Evolutionary conservation across 2,329 filamentous ascomycete species (phyloP).

Genomic region (Aspergillus unguis): DNA sequence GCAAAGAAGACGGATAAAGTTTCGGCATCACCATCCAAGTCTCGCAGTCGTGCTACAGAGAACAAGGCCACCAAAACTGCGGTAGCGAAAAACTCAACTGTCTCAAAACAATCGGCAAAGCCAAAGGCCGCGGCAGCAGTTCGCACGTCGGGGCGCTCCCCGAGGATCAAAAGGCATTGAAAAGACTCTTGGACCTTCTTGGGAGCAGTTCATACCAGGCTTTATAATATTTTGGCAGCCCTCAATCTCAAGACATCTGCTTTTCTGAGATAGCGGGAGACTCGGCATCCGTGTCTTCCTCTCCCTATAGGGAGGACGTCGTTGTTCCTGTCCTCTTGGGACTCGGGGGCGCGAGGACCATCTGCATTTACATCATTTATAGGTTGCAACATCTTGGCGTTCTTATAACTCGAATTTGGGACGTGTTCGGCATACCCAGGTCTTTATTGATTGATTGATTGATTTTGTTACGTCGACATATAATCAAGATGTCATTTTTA

Average conservation of each 20-base stretch:
- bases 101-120: slow-evolving; percentile 13
- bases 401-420: background rate
- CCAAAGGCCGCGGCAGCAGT: background rate
- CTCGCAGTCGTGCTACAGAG: slow-evolving; percentile 28
- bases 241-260: too few relatives aligned
- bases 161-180: slow-evolving; percentile 8
- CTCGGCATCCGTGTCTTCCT: too few relatives aligned
- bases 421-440: background rate
- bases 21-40: slow-evolving; percentile 19
- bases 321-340: background rate
- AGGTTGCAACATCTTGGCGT: background rate
- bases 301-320: too few relatives aligned
- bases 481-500: slow-evolving; percentile 1
- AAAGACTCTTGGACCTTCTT: background rate
- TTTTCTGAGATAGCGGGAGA: too few relatives aligned
- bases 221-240: too few relatives aligned
- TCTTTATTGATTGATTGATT: background rate
- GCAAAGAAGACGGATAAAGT: slow-evolving; percentile 17
- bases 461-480: background rate
- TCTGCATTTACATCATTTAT: background rate
- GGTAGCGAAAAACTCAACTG: slow-evolving; percentile 21
- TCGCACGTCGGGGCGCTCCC: slow-evolving; percentile 1
- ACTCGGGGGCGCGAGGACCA: background rate
- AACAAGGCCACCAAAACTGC: slow-evolving; percentile 30
- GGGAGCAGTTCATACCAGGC: background rate